Evolutionary conservation across 83 land plant genomes (phyloP).

Genomic region (Thuja plicata): DNA sequence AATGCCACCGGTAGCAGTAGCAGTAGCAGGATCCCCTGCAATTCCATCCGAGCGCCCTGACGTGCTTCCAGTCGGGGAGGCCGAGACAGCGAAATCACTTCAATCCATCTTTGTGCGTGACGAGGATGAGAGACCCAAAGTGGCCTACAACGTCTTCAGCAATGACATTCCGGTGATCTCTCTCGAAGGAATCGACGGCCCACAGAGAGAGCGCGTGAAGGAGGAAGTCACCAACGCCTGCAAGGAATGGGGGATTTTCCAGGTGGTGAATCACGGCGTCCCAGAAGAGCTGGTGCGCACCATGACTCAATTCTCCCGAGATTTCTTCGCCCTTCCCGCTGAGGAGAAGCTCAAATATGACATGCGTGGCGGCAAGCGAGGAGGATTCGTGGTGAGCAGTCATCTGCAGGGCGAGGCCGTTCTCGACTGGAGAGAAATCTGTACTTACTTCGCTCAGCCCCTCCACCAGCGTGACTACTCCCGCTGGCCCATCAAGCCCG

Average conservation of each 20-base stretch:
- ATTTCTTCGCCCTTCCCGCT: slow-evolving; percentile 48
- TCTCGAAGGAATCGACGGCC: slow-evolving; percentile 38
- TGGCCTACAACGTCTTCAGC: slow-evolving; percentile 66
- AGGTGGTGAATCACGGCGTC: slow-evolving; percentile 72
- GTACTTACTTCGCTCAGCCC: slow-evolving; percentile 60
- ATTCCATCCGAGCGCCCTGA: background rate
- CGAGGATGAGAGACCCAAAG: slow-evolving; percentile 79
- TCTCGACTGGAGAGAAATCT: slow-evolving; percentile 56
- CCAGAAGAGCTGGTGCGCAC: slow-evolving; percentile 23
- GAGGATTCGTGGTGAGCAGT: slow-evolving; percentile 64
- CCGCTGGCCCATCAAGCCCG: slow-evolving; percentile 58
- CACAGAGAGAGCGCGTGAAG: slow-evolving; percentile 29
- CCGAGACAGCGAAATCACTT: slow-evolving; percentile 34
- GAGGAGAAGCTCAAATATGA: slow-evolving; percentile 63
- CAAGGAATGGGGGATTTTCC: slow-evolving; percentile 76
- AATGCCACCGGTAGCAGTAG: background rate
- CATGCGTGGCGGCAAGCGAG: slow-evolving; percentile 51
- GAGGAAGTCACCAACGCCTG: slow-evolving; percentile 53
- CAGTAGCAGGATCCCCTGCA: background rate
- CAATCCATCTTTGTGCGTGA: slow-evolving; percentile 45
- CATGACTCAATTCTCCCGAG: slow-evolving; percentile 36
- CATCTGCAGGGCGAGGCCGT: slow-evolving; percentile 62
- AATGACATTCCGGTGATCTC: slow-evolving; percentile 71
- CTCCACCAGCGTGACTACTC: slow-evolving; percentile 37
- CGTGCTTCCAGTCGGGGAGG: slow-evolving; percentile 27